Conservation (phyloP, 768 basidiomycete genomes). For the Kwoniella europaea region DNA sequence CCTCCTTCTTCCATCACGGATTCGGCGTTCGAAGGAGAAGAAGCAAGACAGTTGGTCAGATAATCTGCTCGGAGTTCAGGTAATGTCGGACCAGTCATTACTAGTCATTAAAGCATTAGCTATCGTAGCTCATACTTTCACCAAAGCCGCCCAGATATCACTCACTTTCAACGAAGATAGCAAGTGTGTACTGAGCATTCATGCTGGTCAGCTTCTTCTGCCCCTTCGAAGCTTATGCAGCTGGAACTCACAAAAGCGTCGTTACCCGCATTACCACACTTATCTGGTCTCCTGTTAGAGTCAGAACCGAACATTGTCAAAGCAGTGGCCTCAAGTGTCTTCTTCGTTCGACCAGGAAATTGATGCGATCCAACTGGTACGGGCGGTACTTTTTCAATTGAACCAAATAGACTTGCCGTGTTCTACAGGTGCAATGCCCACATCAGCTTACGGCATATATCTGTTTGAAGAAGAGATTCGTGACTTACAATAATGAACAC, state of each 20-base stretch:
- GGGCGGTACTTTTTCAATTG: conserved; percentile 32
- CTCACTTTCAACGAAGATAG: conserved; percentile 48
- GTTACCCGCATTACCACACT: conserved; percentile 53
- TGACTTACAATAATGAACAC: conserved; percentile 49
- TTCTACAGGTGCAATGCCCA: conserved; percentile 31
- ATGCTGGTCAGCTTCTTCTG: background rate
- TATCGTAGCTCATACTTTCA: background rate
- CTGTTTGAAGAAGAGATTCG: background rate
- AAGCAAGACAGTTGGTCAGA: conserved; percentile 9
- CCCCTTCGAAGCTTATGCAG: too few relatives aligned
- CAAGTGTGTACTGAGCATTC: conserved; percentile 38
- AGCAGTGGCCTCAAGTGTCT: conserved; percentile 35
- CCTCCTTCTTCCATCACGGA: background rate
- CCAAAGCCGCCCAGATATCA: background rate
- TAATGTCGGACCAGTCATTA: conserved; percentile 35
- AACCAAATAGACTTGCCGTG: conserved; percentile 45
- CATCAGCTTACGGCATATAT: background rate
- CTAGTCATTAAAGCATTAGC: conserved; percentile 23
- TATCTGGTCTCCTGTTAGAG: conserved; percentile 14
- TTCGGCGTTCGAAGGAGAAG: background rate
- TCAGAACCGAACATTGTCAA: conserved; percentile 37
- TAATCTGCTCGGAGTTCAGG: conserved; percentile 38
- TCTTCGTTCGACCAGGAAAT: conserved; percentile 9
- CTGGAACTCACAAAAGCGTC: conserved; percentile 39
- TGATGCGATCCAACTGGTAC: background rate